These are phyloP conservation scores for Brassica hybrid DNA, from an alignment of 441 rosid genomes.

Conservation along the genomic window DNA sequence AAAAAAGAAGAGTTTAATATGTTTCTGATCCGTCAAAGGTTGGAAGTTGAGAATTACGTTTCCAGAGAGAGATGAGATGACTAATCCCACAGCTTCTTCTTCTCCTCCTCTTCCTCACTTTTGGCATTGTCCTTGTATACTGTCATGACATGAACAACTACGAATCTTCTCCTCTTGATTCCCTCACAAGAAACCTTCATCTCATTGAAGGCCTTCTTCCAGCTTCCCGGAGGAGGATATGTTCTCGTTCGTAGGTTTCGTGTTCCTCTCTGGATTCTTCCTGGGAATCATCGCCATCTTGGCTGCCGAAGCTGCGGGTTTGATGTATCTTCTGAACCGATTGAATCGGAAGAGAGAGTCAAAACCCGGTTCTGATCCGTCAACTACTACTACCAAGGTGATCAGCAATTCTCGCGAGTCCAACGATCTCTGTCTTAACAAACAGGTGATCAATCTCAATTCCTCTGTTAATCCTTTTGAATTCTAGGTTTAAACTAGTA, in stretches of 20 bases:
- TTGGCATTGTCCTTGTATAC: not conserved
- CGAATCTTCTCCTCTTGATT: constrained; percentile 33
- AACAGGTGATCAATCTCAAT: constrained; percentile 56
- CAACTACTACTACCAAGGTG: constrained; percentile 25
- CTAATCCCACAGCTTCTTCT: constrained; percentile 32
- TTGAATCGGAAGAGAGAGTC: constrained; percentile 51
- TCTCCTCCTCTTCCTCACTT: not conserved
- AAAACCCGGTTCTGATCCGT: constrained; percentile 9
- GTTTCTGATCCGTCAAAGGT: not conserved
- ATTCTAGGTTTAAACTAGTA: constrained; percentile 2
- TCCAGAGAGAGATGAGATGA: constrained; percentile 17
- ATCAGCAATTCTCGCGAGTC: constrained; percentile 55
- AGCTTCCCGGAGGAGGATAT: constrained; percentile 32
- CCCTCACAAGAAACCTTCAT: not conserved
- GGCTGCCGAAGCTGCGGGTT: constrained; percentile 49
- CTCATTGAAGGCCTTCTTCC: constrained; percentile 1
- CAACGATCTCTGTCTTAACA: constrained; percentile 50
- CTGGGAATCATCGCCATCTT: constrained; percentile 52
- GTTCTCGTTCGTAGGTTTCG: constrained; percentile 36
- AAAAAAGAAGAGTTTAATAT: not conserved
- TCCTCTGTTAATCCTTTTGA: not conserved
- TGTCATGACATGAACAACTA: constrained; percentile 39
- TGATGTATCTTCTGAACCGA: constrained; percentile 50
- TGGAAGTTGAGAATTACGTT: constrained; percentile 28
- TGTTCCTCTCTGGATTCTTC: constrained; percentile 57